Conservation (phyloP, 2,329 filamentous ascomycete species). For the Neonectria magnoliae region DNA sequence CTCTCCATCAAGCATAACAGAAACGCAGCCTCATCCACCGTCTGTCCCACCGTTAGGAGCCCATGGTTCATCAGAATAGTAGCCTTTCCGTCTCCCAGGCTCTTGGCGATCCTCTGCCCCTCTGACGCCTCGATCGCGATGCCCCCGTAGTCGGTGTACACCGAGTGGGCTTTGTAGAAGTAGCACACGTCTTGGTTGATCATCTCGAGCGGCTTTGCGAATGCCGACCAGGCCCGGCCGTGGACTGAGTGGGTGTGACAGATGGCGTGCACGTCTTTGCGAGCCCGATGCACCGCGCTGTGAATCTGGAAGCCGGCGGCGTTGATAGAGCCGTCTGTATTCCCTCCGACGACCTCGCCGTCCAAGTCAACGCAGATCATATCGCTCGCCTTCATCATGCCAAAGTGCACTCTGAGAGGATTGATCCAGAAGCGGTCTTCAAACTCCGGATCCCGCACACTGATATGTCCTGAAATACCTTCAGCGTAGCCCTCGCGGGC, state of each 20-base stretch:
- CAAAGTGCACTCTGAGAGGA: constrained; percentile 72
- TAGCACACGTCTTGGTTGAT: constrained; percentile 66
- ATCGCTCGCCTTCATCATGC: constrained; percentile 68
- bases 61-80: constrained; percentile 71
- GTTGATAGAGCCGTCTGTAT: constrained; percentile 62
- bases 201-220: constrained; percentile 68
- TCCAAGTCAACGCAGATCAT: constrained; percentile 69
- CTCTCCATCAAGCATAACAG: constrained; percentile 53
- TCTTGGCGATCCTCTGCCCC: constrained; percentile 62
- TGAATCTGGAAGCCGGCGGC: constrained; percentile 70
- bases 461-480: constrained; percentile 57
- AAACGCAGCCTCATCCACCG: constrained; percentile 72
- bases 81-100: constrained; percentile 63
- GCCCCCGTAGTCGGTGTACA: constrained; percentile 68
- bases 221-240: constrained; percentile 68
- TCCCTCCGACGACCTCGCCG: constrained; percentile 66
- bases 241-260: constrained; percentile 67
- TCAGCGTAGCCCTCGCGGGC: constrained; percentile 54
- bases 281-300: constrained; percentile 64
- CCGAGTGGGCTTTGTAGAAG: constrained; percentile 64
- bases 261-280: constrained; percentile 65
- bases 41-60: constrained; percentile 67
- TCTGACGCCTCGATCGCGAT: constrained; percentile 68
- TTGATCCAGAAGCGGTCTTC: constrained; percentile 52
- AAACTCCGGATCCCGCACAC: constrained; percentile 44